Conservation (phyloP, 331 rosid species). For the Stylosanthes scabra region DNA sequence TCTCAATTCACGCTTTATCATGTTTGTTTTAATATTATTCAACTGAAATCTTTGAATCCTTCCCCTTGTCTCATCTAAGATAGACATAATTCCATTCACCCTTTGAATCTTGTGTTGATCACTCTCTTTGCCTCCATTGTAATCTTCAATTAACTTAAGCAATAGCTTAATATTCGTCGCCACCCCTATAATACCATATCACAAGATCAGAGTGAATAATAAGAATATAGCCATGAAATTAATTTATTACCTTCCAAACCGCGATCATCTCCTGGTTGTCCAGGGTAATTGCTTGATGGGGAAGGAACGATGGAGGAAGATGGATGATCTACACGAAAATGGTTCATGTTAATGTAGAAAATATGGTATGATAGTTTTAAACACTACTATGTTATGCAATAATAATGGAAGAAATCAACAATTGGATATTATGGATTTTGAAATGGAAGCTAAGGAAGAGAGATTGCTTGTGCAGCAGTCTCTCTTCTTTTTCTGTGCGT, state of each 20-base stretch:
- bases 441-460: not conserved
- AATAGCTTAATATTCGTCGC: constrained; percentile 70
- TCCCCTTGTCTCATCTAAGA: constrained; percentile 72
- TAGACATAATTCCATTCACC: constrained; percentile 80
- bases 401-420: no score
- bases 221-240: not conserved
- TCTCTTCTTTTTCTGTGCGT: not conserved
- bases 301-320: no score
- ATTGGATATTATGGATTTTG: not conserved
- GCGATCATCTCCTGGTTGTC: not conserved
- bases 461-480: constrained; percentile 1
- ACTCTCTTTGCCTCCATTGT: constrained; percentile 66
- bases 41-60: constrained; percentile 66
- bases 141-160: constrained; percentile 78
- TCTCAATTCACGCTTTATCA: constrained; percentile 72
- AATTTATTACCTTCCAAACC: not conserved
- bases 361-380: no score
- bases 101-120: constrained; percentile 68
- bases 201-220: not conserved
- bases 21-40: constrained; percentile 37
- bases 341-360: no score
- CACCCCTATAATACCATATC: constrained; percentile 68
- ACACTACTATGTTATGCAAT: no score
- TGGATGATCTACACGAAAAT: not conserved
- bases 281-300: no score